Evolutionary conservation across 345 rosid species (phyloP), one percentile per base, ranked within the genome.

Genomic region (Euphorbia peplus): DNA sequence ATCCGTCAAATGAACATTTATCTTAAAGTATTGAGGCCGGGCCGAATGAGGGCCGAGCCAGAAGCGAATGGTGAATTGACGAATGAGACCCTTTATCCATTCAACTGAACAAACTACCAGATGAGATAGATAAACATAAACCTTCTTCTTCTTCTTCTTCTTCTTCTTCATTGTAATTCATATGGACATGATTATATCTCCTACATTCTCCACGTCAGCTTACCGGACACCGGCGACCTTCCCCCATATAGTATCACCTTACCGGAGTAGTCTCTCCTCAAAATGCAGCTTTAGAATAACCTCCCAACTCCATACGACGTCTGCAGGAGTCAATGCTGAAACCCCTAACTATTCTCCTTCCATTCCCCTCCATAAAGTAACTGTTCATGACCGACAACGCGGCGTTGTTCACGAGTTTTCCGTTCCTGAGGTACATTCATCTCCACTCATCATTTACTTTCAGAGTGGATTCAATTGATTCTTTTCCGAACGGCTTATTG

Each of bases 371-470:
- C 96, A 93, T 66, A 93, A 93, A 60, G 96, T 93, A 75, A 88
- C 85, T 3, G 96, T 93, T 55, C 90, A 81, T 74, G 98, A 93
- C 81, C 80, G 95, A 60, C 87, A 85, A 74, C 88, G 90, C 25
- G 96, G 92, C 14, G 82, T 89, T 1, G 87, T 86, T 51, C 96
- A 90, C 72, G 90, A 93, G 71, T 93, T 93, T 66, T 47, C 81
- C 1, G 97, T 93, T 58, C 98, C 98, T 0, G 97, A 91, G 97
- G 98, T 89, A 58, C 3, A 44, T 44, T 44, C 50, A 44, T 44
- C 50, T 44, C 50, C 14, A 44, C n/a, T n/a, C n/a, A 39, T 44
- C 15, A 44, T 44, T 42, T 42, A 42, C 11, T 42, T 42, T 42
- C 1, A 13, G 28, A 25, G 47, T 69, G 7, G 65, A 51, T 44